Base-by-base conservation (phyloP, 345 rosid species). In the Microcos paniculata region DNA sequence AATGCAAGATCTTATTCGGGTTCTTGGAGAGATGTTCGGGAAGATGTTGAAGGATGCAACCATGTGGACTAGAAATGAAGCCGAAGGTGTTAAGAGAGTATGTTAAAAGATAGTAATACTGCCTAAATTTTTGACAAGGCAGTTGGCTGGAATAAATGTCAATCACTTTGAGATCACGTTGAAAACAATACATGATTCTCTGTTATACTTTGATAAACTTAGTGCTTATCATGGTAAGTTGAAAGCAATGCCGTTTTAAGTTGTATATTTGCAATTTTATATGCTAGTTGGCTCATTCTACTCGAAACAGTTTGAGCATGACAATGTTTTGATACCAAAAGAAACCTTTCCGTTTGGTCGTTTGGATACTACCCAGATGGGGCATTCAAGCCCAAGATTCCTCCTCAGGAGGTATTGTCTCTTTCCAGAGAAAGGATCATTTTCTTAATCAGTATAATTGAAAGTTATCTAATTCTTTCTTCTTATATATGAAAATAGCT, bases 281-380 rank as follows among this genome's bases (percentile, higher is more conserved):
- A n/a, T n/a, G n/a, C n/a, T n/a, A n/a, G n/a, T n/a, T n/a, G n/a
- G n/a, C n/a, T n/a, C n/a, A n/a, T n/a, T n/a, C n/a, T n/a, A n/a
- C n/a, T n/a, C n/a, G n/a, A n/a, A n/a, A 88, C 87, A 96, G 99
- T 90, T 86, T 33, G 82, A 91, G 79, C 69, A 88, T 1, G 99
- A 96, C 77, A 88, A 69, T 0, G 89, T 91, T 75, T 78, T 93
- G 86, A 78, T 92, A 82, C 99, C 99, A 5, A 92, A 80, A 87
- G 97, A 96, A 83, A 96, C 96, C n/a, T 76, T 97, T 65, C n/a
- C n/a, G n/a, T n/a, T n/a, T n/a, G n/a, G n/a, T 96, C 97, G 99
- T 93, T 93, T 10, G 98, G 99, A 76, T 93, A 89, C 81, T 96
- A 89, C 65, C 87, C 89, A 4, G 90, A 96, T 77, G 97, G 94